Evolutionary conservation across 164 flowering plant species (phyloP), one percentile per base, ranked within the genome.

Genomic region (Aristolochia fimbriata): DNA sequence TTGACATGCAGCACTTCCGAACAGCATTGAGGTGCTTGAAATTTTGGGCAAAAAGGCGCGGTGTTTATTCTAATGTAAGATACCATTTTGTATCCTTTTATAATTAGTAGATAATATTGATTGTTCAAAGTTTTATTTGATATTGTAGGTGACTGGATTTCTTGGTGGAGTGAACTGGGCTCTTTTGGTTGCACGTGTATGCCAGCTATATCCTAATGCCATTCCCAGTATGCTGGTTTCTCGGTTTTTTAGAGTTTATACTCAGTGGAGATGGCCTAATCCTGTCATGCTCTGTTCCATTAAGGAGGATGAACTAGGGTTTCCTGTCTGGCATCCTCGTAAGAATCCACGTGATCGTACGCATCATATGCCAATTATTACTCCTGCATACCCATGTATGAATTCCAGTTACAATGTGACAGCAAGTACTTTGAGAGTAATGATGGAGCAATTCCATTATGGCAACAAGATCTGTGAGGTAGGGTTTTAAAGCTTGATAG

Each of bases 101-200:
- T 23, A 4, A 20, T 11, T 1, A 12, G 27, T 45, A 23, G 20
- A 37, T 22, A 9, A 19, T 54, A 15, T 24, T 43, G 16, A 12
- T 62, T 41, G 15, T 13, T 22, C 5, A 51, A n/a, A 19, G 3
- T 60, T 50, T 59, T 20, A 14, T 21, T 59, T 53, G 23, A 9
- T 37, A 9, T 22, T 52, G 53, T 70, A 94, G 97, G 96, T 94
- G 10, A 91, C 97, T 62, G 99, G 99, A 47, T 94, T 88, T 78
- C 93, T 94, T 68, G 99, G 99, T 70, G 99, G 99, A 54, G 95
- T 94, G 21, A 94, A 88, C 65, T 94, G 99, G 99, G 99, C 97
- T 58, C 81, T 94, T 61, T 72, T 94, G 1, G 99, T 94, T 15
- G 99, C 97, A 53, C 85, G 90, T 16, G 79, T 94, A 15, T 94